A percentile compares a stretch with the other conserved stretches of the same genome.
Conservation (phyloP, 192 early-diverging fungal genomes). For the Entrophospora sp. region DNA sequence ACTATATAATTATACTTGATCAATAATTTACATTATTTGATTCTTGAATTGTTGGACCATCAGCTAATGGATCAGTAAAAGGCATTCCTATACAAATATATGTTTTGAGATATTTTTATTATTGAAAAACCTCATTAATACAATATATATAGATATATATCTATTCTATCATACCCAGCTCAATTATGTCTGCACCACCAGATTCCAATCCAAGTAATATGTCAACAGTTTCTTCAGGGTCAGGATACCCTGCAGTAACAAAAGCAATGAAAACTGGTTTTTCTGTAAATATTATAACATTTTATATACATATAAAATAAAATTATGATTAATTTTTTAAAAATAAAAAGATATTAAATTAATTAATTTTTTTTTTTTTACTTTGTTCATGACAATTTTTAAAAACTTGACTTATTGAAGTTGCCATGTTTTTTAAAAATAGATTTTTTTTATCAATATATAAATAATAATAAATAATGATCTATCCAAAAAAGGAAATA, state of each 20-base stretch:
- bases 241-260: slow-evolving; percentile 88
- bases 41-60: slow-evolving; percentile 95
- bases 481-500: no score
- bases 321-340: neutral
- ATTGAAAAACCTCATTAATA: neutral
- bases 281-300: slow-evolving; percentile 35
- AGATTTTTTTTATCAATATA: no score
- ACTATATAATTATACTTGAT: neutral
- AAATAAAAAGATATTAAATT: neutral
- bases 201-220: slow-evolving; percentile 78
- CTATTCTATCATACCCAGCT: slow-evolving; percentile 58
- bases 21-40: slow-evolving; percentile 58
- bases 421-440: no score
- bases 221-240: slow-evolving; percentile 69
- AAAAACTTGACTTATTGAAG: slow-evolving; percentile 33
- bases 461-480: no score
- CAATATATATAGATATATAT: neutral
- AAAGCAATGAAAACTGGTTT: slow-evolving; percentile 89
- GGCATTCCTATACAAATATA: slow-evolving; percentile 61
- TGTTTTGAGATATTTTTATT: neutral
- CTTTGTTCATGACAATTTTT: slow-evolving; percentile 31
- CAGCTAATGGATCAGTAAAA: slow-evolving; percentile 96
- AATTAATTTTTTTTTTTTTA: slow-evolving; percentile 13
- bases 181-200: slow-evolving; percentile 92
- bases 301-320: neutral